phyloP scores from a whole-genome alignment of 106 monocot genomes.

The Dioscorea alata region DNA sequence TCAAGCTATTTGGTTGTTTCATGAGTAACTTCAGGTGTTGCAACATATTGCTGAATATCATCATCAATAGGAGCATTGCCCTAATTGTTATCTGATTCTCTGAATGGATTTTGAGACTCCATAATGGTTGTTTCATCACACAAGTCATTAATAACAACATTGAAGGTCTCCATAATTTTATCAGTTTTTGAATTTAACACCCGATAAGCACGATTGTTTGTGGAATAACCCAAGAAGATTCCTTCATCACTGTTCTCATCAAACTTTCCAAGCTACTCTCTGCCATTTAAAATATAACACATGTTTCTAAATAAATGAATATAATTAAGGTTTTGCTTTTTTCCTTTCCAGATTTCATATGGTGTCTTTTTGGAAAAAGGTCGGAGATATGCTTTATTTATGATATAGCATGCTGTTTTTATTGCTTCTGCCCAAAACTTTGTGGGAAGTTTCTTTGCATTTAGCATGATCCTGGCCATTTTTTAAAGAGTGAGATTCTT shows the following conservation, averaged over 20 bases:
- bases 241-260: no score
- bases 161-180: background rate
- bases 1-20: background rate
- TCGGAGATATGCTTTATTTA: background rate
- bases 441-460: no score
- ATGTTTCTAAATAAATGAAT: no score
- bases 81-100: background rate
- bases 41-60: background rate
- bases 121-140: background rate
- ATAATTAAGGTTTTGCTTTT: background rate
- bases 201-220: background rate
- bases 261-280: no score
- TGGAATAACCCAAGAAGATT: no score
- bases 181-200: background rate
- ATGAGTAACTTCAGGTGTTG: background rate
- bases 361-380: background rate
- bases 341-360: background rate
- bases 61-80: no score
- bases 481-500: background rate
- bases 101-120: background rate
- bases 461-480: background rate
- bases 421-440: background rate
- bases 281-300: no score
- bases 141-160: background rate
- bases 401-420: background rate